These are phyloP conservation scores for Venturia oleaginea DNA, from an alignment of 2,329 filamentous ascomycete species.

Conservation along the genomic window DNA sequence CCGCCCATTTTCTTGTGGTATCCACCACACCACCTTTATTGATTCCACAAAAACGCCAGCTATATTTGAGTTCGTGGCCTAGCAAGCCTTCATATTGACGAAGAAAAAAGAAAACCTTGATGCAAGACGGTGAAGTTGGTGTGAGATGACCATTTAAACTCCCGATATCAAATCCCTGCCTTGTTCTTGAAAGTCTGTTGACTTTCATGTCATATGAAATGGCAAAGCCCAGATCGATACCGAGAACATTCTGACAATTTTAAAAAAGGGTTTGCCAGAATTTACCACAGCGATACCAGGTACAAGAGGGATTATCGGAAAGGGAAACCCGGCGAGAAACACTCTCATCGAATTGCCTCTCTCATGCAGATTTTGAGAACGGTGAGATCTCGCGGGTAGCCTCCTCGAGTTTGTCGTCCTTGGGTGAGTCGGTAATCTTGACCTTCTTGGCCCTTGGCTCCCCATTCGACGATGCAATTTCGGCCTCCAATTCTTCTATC, in stretches of 20 bases:
- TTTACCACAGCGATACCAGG: background rate
- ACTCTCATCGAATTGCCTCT: background rate
- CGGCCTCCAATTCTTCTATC: constrained; percentile 22
- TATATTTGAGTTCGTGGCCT: background rate
- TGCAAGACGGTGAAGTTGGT: background rate
- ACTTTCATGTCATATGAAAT: background rate
- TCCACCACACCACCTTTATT: background rate
- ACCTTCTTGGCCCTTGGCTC: constrained; percentile 46
- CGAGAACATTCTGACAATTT: background rate
- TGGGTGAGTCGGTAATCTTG: constrained; percentile 47
- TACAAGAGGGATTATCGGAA: background rate
- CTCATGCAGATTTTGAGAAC: background rate
- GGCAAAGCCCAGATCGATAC: background rate
- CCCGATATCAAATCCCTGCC: background rate
- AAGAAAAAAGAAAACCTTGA: background rate
- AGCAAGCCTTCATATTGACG: background rate
- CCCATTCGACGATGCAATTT: constrained; percentile 20
- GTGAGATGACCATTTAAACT: background rate
- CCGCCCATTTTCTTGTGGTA: constrained; percentile 3
- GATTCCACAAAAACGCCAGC: background rate
- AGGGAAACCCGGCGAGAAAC: too few relatives aligned
- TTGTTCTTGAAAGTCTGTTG: background rate
- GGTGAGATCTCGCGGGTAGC: background rate
- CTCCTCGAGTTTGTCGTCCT: constrained; percentile 23
- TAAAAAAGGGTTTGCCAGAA: background rate